A percentile compares a stretch with the other conserved stretches of the same genome.
Conservation (phyloP, 1,284 basidiomycete species). For the Cryptococcus floricola region DNA sequence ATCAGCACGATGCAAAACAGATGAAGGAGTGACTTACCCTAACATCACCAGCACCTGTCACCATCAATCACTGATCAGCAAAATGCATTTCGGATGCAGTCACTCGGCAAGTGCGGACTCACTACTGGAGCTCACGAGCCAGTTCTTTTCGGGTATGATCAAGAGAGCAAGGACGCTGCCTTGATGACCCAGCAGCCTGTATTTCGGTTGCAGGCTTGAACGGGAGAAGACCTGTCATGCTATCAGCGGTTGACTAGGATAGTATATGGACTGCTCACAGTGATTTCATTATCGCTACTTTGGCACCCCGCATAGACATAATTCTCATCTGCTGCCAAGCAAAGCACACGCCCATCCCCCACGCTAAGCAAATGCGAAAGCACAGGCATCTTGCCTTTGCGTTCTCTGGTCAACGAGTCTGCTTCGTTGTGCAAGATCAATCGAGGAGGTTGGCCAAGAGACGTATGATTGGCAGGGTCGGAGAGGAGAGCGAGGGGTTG, state of each 20-base stretch:
- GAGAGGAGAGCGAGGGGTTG: not conserved
- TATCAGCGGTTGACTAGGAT: not conserved
- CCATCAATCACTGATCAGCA: not conserved
- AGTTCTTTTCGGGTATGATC: constrained; percentile 67
- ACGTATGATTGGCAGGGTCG: not conserved
- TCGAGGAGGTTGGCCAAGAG: not conserved
- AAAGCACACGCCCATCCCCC: constrained; percentile 56
- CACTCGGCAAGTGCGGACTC: constrained; percentile 10
- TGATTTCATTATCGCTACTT: constrained; percentile 67
- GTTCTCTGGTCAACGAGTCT: constrained; percentile 46
- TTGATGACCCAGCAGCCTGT: constrained; percentile 76
- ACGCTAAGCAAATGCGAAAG: constrained; percentile 46
- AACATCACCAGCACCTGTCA: not conserved
- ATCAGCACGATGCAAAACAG: not conserved
- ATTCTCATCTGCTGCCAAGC: constrained; percentile 65
- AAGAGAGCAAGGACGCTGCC: constrained; percentile 80
- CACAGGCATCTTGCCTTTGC: constrained; percentile 43
- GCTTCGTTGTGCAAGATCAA: constrained; percentile 6
- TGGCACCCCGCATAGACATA: constrained; percentile 84
- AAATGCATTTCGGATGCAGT: not conserved
- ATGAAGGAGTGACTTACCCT: constrained; percentile 48
- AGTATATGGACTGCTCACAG: constrained; percentile 28
- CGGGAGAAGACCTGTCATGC: constrained; percentile 72
- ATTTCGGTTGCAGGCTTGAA: constrained; percentile 62
- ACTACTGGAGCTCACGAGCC: constrained; percentile 72